Evolutionary conservation across 768 basidiomycete species (phyloP).

Genomic region (Tylopilus sp.): DNA sequence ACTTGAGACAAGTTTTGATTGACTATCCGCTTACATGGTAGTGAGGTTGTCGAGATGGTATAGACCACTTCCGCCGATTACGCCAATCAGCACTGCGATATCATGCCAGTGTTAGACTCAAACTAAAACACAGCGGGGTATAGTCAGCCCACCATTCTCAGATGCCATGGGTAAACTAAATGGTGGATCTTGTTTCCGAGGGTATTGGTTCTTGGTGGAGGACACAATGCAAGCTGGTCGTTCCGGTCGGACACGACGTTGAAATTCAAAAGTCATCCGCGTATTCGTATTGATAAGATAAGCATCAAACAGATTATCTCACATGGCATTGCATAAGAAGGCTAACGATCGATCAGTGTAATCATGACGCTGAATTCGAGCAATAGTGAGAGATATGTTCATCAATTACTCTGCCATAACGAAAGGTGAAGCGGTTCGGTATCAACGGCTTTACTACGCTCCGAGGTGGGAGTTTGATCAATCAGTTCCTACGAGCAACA

Average conservation of each 20-base stretch:
- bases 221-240: background rate
- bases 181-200: background rate
- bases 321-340: background rate
- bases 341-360: background rate
- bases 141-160: constrained; percentile 13
- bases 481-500: too few species aligned
- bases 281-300: background rate
- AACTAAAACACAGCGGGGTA: too few species aligned
- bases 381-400: too few species aligned
- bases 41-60: constrained; percentile 93
- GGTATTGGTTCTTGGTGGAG: background rate
- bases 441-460: too few species aligned
- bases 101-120: background rate
- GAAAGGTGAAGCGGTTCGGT: too few species aligned
- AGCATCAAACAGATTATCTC: too few species aligned
- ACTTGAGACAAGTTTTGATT: background rate
- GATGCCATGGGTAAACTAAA: constrained; percentile 9
- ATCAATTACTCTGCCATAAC: too few species aligned
- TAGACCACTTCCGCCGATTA: constrained; percentile 89
- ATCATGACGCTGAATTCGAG: too few species aligned
- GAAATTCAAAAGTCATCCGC: background rate
- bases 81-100: constrained; percentile 68
- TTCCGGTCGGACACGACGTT: background rate
- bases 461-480: too few species aligned
- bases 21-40: constrained; percentile 60